Evolutionary conservation across 164 flowering plant species (phyloP), one percentile per base, ranked within the genome.

Genomic region (Pachysandra terminalis): DNA sequence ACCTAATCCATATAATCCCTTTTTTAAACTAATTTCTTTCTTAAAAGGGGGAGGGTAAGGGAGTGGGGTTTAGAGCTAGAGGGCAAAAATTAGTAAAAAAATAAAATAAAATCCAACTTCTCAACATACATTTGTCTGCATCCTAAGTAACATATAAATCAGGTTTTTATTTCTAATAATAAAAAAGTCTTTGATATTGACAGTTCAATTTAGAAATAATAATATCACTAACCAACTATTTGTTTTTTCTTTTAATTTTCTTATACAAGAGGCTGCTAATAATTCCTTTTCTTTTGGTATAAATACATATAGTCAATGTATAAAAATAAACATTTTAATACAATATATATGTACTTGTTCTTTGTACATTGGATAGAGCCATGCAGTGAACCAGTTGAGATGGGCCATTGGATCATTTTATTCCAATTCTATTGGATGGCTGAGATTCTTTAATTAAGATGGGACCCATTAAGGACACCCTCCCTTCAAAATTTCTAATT

Each of bases 1-100:
- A 79, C 79, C 79, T 76, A 73, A 73, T 71, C 77, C 71, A 57
- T 48, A 61, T 57, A 10, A 52, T 63, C 67, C 64, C 17, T 6
- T n/a, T 19, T 64, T 65, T 64, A 9, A 54, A 32, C 60, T 56
- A 40, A 32, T 3, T 32, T 61, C 40, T 54, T 37, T 40, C 35
- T 49, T 25, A 32, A 32, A 32, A n/a, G 28, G 16, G 5, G 60
- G 45, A n/a, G 35, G 52, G 58, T 23, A 24, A 40, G 53, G 72
- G 52, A 27, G 61, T 52, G 59, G 40, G 61, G 73, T 48, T 54
- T 25, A 52, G 57, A 56, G 45, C n/a, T n/a, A 13, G 56, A 52
- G 57, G 56, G 27, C 7, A 61, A 56, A 24, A 58, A 67, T 3
- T 16, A 41, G 23, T 16, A 12, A 56, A 21, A 0, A 52, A 56